Conservation (phyloP, 2,329 filamentous ascomycete genomes). For the Penicillium sp. region DNA sequence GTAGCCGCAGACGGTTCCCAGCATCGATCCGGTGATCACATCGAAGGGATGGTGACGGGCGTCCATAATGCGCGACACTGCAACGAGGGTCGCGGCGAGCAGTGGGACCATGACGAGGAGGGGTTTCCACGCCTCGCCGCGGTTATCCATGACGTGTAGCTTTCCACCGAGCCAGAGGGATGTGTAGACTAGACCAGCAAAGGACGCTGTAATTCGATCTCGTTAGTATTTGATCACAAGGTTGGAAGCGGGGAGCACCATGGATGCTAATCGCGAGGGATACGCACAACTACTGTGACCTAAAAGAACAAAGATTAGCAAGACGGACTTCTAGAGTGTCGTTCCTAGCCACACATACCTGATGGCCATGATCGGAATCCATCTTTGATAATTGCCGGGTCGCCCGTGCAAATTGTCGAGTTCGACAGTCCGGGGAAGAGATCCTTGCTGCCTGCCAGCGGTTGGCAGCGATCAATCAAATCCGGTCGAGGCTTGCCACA, state of each 20-base stretch:
- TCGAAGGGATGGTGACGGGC: slow-evolving; percentile 64
- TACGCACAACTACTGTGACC: slow-evolving; percentile 54
- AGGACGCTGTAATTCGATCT: slow-evolving; percentile 47
- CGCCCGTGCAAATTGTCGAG: slow-evolving; percentile 53
- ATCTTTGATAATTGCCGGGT: slow-evolving; percentile 56
- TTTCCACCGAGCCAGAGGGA: slow-evolving; percentile 62
- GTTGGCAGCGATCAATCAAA: slow-evolving; percentile 58
- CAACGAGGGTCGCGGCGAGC: slow-evolving; percentile 56
- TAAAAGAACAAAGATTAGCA: slow-evolving; percentile 16
- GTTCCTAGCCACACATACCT: slow-evolving; percentile 32
- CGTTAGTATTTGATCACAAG: slow-evolving; percentile 16
- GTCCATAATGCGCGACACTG: slow-evolving; percentile 62
- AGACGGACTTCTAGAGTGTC: background rate
- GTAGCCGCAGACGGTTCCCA: slow-evolving; percentile 56
- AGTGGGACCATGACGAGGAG: slow-evolving; percentile 56
- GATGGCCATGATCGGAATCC: slow-evolving; percentile 62
- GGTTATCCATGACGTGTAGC: slow-evolving; percentile 60
- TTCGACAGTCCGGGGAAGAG: slow-evolving; percentile 44
- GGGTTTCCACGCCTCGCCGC: slow-evolving; percentile 62
- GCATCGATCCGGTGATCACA: slow-evolving; percentile 56
- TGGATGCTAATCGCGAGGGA: background rate
- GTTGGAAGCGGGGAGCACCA: background rate
- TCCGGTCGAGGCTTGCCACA: slow-evolving; percentile 62
- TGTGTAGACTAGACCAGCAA: slow-evolving; percentile 61
- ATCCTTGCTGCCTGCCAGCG: slow-evolving; percentile 39